Base-by-base conservation (phyloP, 169 alveolate genomes). In the Plasmodium inui region DNA sequence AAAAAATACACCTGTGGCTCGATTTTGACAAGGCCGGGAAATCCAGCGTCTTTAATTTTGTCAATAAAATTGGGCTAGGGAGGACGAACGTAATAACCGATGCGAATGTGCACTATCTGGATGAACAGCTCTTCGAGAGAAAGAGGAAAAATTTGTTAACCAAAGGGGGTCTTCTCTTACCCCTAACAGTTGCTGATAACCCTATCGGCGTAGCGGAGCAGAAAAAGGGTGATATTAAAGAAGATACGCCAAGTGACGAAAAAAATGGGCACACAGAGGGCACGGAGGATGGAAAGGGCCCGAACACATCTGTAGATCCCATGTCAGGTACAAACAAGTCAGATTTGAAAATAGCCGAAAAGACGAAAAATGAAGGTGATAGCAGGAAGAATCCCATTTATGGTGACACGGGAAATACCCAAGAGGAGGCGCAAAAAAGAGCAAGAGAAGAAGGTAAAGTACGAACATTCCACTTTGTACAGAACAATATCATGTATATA, bases 1-100 rank as follows among this genome's bases (percentile, higher is more conserved):
- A 97, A 80, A 97, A 97, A 53, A 98, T 98, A 55, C 98, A 98
- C 83, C 94, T 98, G 9, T 98, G 99, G 99, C 94, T 98, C 71
- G 99, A 98, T 92, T 97, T 97, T 74, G 99, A 98, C 92, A 95
- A 97, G 32, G 98, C 98, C 9, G 99, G 99, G 1, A 98, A 98
- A 95, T 96, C 95, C 26, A 95, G 99, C 71, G 98, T 98, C 39
- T 97, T 96, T 71, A 98, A 97, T 93, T 97, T 98, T 84, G 99
- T 99, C 4, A 93, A 96, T 85, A 98, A 98, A 93, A 95, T 98
- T 44, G 99, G 99, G 1, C 73, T 96, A 61, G 98, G 97, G 26
- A 96, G 99, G 44, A 96, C 98, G 2, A 96, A 96, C 50, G 96
- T 98, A 26, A 98, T 98, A 3, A 95, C 97, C 10, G 96, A 94